Evolutionary conservation across 2,329 filamentous ascomycete genomes (phyloP), one percentile per base, ranked within the genome.

Genomic region (Colletotrichum melonis): DNA sequence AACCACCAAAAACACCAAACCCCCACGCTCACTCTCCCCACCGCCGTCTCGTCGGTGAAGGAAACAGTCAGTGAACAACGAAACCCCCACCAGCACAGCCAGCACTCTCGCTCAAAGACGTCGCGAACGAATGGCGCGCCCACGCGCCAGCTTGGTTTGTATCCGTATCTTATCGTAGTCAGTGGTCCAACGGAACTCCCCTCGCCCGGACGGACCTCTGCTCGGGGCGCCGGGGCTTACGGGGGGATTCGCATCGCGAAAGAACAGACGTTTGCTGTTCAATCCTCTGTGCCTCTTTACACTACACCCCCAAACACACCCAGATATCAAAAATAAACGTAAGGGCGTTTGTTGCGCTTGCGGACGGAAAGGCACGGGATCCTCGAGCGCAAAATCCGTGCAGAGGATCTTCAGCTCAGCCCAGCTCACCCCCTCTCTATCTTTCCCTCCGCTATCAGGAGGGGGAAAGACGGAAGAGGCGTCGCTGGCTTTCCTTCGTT

Each of bases 281-380:
- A 49, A 42, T 42, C 38, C 38, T 42, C 38, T 42, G 14, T 16
- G 38, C 38, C 16, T n/a, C 42, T 49, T n/a, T 49, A 7, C 42
- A 46, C 38, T 11, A 32, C 30, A 12, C 32, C 32, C 32, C 32
- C 32, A 35, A 35, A 35, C 32, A 35, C 59, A 12, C 32, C 28
- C n/a, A 32, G 60, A n/a, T 19, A 26, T 63, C 46, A 16, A 63
- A 63, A 54, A 63, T 54, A 54, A 22, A 22, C 28, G n/a, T 26
- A n/a, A 35, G 9, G 60, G 60, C 60, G 60, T 49, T 54, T 35
- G 16, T 42, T 49, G 46, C 60, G n/a, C 22, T 32, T 32, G 46
- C 46, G 60, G 28, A 19, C 52, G 52, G 52, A 30, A 16, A 24
- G 60, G 60, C 60, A 63, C 60, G 60, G 60, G 60, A 52, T 46